Conservation (phyloP, 257 asterid species). For the Plantago major region DNA sequence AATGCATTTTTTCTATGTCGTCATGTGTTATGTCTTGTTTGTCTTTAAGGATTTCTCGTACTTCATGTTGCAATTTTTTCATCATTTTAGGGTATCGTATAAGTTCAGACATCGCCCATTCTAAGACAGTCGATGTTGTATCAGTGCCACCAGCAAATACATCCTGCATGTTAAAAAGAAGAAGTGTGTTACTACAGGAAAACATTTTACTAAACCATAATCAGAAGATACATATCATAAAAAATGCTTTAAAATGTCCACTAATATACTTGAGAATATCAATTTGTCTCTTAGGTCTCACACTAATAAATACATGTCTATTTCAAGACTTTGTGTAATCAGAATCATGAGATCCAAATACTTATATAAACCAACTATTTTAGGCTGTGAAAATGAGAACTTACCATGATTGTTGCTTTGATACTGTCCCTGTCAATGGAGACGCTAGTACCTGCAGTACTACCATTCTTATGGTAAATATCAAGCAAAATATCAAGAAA, state of each 20-base stretch:
- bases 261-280: too few species aligned
- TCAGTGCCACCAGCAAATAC: constrained; percentile 49
- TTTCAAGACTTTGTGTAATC: too few species aligned
- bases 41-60: constrained; percentile 15
- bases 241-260: too few species aligned
- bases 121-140: constrained; percentile 27
- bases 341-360: too few species aligned
- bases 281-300: too few species aligned
- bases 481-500: constrained; percentile 47
- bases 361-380: too few species aligned
- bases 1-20: constrained; percentile 33
- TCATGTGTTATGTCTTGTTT: constrained; percentile 29
- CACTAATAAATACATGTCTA: too few species aligned
- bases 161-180: constrained; percentile 24
- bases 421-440: constrained; percentile 18
- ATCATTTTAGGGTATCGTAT: constrained; percentile 28
- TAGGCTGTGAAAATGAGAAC: too few species aligned
- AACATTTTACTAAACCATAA: too few species aligned
- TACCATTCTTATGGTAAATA: constrained; percentile 13
- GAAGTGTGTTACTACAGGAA: background rate
- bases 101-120: constrained; percentile 48
- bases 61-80: constrained; percentile 31
- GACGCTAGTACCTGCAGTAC: background rate
- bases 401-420: constrained; percentile 42
- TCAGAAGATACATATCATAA: too few species aligned